A percentile compares a stretch with the other conserved stretches of the same genome.
These are phyloP conservation scores for Dendrocalamus sinicus DNA, from an alignment of 176 grass and related monocot species.

Conservation along the genomic window DNA sequence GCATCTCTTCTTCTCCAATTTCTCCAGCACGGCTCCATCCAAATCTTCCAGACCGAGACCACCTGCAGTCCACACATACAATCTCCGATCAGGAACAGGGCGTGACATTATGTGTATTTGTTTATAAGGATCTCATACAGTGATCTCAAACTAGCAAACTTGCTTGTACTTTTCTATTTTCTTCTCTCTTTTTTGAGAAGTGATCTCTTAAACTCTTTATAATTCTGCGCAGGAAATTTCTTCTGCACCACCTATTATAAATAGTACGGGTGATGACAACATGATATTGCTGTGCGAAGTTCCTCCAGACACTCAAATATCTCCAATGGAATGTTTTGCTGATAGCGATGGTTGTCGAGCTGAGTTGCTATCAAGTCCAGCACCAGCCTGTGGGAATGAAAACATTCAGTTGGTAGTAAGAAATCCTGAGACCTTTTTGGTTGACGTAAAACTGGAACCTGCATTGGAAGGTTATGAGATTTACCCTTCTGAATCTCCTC, in stretches of 20 bases:
- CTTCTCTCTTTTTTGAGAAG: background rate
- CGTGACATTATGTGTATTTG: background rate
- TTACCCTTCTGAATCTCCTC: slow-evolving; percentile 31
- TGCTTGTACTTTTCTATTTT: background rate
- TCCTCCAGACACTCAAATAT: slow-evolving; percentile 30
- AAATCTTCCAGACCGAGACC: too few relatives aligned
- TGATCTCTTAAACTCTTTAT: background rate
- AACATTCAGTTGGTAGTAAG: slow-evolving; percentile 11
- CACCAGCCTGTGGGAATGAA: slow-evolving; percentile 25
- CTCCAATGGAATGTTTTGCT: slow-evolving; percentile 19
- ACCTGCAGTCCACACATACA: too few relatives aligned
- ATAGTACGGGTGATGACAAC: slow-evolving; percentile 32
- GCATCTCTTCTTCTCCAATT: too few relatives aligned
- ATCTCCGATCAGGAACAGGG: too few relatives aligned
- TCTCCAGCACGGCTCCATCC: too few relatives aligned
- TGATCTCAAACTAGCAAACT: background rate
- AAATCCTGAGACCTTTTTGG: slow-evolving; percentile 24
- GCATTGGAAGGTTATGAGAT: slow-evolving; percentile 30
- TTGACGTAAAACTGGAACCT: slow-evolving; percentile 54
- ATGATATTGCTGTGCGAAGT: slow-evolving; percentile 21
- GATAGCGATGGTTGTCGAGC: slow-evolving; percentile 10
- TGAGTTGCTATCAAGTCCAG: slow-evolving; percentile 1
- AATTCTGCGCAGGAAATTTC: slow-evolving; percentile 47
- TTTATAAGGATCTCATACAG: slow-evolving; percentile 4
- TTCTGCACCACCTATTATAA: slow-evolving; percentile 49